Evolutionary conservation across 441 rosid species (phyloP).

Genomic region (Viola pubescens): DNA sequence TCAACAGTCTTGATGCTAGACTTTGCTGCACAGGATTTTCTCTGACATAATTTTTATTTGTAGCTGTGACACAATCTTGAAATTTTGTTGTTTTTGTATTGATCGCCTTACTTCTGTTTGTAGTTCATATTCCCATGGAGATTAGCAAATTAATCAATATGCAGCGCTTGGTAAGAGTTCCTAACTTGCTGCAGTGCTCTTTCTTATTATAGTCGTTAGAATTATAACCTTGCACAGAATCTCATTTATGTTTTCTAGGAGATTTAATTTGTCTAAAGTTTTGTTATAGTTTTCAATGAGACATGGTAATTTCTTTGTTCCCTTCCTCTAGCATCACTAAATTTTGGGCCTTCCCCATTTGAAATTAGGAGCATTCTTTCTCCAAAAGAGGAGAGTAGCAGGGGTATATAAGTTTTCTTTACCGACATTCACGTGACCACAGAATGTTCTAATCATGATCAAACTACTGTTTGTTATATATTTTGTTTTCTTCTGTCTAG

Average conservation of each 20-base stretch:
- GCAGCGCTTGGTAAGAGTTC: conserved; percentile 75
- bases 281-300: background rate
- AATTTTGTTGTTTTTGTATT: background rate
- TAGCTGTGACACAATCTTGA: background rate
- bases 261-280: background rate
- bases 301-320: background rate
- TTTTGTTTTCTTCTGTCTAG: background rate
- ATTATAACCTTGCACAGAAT: background rate
- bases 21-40: too few species aligned
- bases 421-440: too few species aligned
- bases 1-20: background rate
- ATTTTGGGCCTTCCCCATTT: too few species aligned
- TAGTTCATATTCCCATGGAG: conserved; percentile 79
- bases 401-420: too few species aligned
- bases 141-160: conserved; percentile 70
- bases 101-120: conserved; percentile 16
- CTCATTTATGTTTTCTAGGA: background rate
- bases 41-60: background rate
- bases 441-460: background rate
- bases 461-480: background rate
- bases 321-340: background rate
- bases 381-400: too few species aligned
- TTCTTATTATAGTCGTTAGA: background rate
- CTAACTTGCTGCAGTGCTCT: background rate
- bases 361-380: too few species aligned